Base-by-base conservation (phyloP, 2,329 filamentous ascomycete species). In the Trichophyton equinum region DNA sequence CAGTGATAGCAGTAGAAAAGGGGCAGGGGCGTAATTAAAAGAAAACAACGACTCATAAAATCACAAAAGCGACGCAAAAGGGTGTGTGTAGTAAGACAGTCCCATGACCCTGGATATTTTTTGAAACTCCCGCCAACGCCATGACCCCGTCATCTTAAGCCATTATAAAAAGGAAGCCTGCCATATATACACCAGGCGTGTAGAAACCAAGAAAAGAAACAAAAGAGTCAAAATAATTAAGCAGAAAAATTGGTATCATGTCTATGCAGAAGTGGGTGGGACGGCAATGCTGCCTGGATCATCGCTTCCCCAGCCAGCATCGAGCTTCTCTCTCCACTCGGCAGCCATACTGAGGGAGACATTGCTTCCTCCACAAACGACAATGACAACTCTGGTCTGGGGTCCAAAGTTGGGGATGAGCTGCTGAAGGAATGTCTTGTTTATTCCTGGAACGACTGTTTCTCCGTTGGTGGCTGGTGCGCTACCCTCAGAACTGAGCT, bases 361-460 rank as follows among this genome's bases (percentile, higher is more conserved):
- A 70, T 84, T 84, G 22, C 81, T 85, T 3, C 88, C 88, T 51
- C 92, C 92, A 69, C 92, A 97, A 5, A 96, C 84, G 25, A 95
- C 79, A 59, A 96, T 77, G 1, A 96, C 90, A 4, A 96, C 82
- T 65, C 88, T 89, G 70, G 84, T 87, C 61, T 81, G 76, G 0
- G 78, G 76, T 74, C 81, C 85, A 64, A 89, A 80, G 38, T 81
- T 80, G 36, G 86, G 82, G 0, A 91, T 75, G 8, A 83, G 75
- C 66, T 79, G 77, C 68, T 85, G 80, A 68, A 95, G 70, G 27
- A 62, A 61, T 2, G 60, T 51, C 38, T 60, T 40, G 8, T 36
- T 11, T 18, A 59, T 8, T 36, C 56, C 57, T 5, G 55, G 55
- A 7, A 18, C 51, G 6, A 27, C 51, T 13, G 57, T n/a, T 1